Conservation (phyloP, 306 rosid genomes). For the Clitoria ternatea region DNA sequence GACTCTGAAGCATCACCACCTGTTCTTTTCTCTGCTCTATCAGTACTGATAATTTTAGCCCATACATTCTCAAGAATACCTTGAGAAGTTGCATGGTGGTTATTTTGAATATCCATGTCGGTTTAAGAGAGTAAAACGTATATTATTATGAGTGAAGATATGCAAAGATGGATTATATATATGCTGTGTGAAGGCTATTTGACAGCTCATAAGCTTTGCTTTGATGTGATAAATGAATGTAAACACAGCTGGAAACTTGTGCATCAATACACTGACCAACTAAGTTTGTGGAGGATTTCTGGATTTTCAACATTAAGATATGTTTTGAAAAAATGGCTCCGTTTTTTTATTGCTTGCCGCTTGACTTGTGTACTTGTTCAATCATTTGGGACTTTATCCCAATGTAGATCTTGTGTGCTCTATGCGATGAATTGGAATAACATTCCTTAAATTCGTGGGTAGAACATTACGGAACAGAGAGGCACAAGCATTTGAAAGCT, state of each 20-base stretch:
- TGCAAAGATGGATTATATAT: not conserved
- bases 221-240: slow-evolving; percentile 31
- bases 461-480: slow-evolving; percentile 37
- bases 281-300: slow-evolving; percentile 40
- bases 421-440: slow-evolving; percentile 24
- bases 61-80: slow-evolving; percentile 82
- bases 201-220: slow-evolving; percentile 47
- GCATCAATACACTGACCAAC: slow-evolving; percentile 49
- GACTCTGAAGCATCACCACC: slow-evolving; percentile 16
- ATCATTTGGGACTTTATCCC: slow-evolving; percentile 42
- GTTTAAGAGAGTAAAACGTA: slow-evolving; percentile 12
- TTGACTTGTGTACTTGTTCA: slow-evolving; percentile 62
- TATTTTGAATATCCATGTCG: slow-evolving; percentile 46
- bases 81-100: slow-evolving; percentile 38
- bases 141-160: slow-evolving; percentile 1
- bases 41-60: slow-evolving; percentile 60
- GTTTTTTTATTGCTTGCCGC: slow-evolving; percentile 18
- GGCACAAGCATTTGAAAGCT: slow-evolving; percentile 52
- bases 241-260: slow-evolving; percentile 47
- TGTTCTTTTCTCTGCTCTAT: slow-evolving; percentile 12
- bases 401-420: slow-evolving; percentile 41
- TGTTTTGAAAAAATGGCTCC: not conserved
- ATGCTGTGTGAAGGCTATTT: slow-evolving; percentile 27
- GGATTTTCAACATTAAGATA: slow-evolving; percentile 32
- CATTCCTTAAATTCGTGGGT: slow-evolving; percentile 34